Conservation (phyloP, 306 rosid species). For the Trifolium dubium region DNA sequence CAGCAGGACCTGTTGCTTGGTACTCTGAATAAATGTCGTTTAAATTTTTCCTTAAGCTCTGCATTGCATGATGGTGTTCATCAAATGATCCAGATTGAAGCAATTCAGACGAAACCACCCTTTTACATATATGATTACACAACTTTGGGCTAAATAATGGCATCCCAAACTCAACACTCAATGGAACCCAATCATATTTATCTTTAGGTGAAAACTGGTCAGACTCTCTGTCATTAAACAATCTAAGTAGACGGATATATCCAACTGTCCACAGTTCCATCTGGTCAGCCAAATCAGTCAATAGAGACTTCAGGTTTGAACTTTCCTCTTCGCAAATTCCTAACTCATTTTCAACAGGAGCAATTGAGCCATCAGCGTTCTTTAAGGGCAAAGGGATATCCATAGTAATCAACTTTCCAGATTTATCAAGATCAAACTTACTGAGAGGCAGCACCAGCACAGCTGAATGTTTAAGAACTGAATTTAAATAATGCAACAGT, state of each 20-base stretch:
- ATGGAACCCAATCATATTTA: conserved; percentile 91
- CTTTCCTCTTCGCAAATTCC: conserved; percentile 71
- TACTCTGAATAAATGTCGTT: conserved; percentile 86
- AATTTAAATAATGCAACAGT: conserved; percentile 87
- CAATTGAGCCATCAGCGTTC: conserved; percentile 81
- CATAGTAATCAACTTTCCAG: conserved; percentile 70
- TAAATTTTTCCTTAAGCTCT: conserved; percentile 72
- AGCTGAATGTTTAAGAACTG: conserved; percentile 89
- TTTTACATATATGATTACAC: conserved; percentile 73
- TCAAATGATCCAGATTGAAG: conserved; percentile 78
- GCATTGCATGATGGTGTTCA: conserved; percentile 82
- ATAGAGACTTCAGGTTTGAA: conserved; percentile 60
- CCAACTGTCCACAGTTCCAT: conserved; percentile 85
- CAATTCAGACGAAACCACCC: conserved; percentile 80
- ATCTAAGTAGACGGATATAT: conserved; percentile 84
- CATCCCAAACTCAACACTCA: conserved; percentile 92
- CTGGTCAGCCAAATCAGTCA: conserved; percentile 67
- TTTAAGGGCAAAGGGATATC: conserved; percentile 92
- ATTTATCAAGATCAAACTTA: conserved; percentile 77
- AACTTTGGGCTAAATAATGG: conserved; percentile 90
- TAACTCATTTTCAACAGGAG: conserved; percentile 63
- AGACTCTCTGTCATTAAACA: conserved; percentile 64
- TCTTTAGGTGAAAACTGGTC: conserved; percentile 57
- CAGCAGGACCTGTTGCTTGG: conserved; percentile 90
- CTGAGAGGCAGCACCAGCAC: conserved; percentile 91